Percentiles rank a stretch among this genome's conserved stretches.
Evolutionary conservation across 2,329 filamentous ascomycete genomes (phyloP).

Genomic region (Microcera coccophila): DNA sequence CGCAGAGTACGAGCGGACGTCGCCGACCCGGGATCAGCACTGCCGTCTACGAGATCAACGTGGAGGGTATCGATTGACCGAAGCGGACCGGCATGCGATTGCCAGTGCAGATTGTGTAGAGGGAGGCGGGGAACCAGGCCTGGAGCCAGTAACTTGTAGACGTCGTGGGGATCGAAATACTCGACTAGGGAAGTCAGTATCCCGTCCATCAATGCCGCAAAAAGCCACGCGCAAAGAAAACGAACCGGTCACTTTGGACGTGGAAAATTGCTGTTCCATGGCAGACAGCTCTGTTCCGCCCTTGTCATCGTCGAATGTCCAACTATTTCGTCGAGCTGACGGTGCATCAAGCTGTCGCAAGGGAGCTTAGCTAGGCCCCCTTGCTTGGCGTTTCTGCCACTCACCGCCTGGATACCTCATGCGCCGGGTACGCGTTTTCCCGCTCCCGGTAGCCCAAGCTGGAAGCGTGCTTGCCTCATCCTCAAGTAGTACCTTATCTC

Average conservation of each 20-base stretch:
- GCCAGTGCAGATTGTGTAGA: conserved; percentile 91
- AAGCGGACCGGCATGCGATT: conserved; percentile 84
- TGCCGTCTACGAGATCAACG: conserved; percentile 73
- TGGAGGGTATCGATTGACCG: conserved; percentile 92
- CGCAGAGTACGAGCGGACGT: conserved; percentile 29
- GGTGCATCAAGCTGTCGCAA: conserved; percentile 23
- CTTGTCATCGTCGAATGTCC: conserved; percentile 28
- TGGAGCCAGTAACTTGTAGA: conserved; percentile 78
- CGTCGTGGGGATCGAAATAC: conserved; percentile 88
- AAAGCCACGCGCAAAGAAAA: conserved; percentile 1
- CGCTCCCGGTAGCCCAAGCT: conserved; percentile 14
- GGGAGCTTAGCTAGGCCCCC: conserved; percentile 17
- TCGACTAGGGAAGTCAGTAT: conserved; percentile 60
- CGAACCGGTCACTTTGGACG: conserved; percentile 73
- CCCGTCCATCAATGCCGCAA: neutral
- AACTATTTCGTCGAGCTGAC: conserved; percentile 13
- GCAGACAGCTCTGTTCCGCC: conserved; percentile 28
- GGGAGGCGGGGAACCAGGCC: conserved; percentile 76
- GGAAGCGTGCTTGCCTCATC: too few relatives aligned
- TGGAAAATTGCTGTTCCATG: conserved; percentile 66
- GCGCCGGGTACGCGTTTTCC: conserved; percentile 26
- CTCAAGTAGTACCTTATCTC: too few relatives aligned
- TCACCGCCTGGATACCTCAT: conserved; percentile 16
- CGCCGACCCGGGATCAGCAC: conserved; percentile 42
- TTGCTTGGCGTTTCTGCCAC: conserved; percentile 10